Conservation (phyloP, 2,329 filamentous ascomycete species). For the Colletotrichum navitas region DNA sequence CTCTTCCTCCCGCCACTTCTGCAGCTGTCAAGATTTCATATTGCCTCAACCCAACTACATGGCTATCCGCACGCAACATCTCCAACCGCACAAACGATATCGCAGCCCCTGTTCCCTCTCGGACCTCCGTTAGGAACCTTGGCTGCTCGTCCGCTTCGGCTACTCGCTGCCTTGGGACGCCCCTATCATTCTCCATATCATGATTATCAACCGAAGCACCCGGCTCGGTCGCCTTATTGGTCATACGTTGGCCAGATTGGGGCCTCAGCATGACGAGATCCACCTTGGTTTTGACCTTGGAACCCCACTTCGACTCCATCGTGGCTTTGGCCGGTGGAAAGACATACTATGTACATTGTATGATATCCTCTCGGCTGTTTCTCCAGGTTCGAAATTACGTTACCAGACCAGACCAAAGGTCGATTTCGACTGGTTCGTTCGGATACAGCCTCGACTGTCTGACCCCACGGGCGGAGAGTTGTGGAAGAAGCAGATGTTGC, state of each 20-base stretch:
- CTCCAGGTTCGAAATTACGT: conserved; percentile 4
- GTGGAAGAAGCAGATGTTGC: conserved; percentile 3
- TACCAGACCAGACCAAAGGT: not conserved
- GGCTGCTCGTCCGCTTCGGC: not conserved
- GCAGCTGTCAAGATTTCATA: conserved; percentile 31
- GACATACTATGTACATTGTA: not conserved
- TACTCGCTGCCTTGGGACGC: conserved; percentile 6
- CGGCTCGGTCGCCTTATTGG: not conserved
- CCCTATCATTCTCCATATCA: conserved; percentile 11
- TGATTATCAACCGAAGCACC: conserved; percentile 25
- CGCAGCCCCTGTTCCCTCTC: conserved; percentile 36
- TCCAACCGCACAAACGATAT: conserved; percentile 30
- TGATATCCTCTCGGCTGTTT: not conserved
- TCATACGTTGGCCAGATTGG: not conserved
- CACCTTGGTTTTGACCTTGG: not conserved
- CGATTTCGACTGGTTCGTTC: not conserved
- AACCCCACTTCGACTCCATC: not conserved
- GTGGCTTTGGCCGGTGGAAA: conserved; percentile 1
- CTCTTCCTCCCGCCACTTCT: conserved; percentile 11
- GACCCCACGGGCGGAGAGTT: not conserved
- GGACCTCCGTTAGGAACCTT: conserved; percentile 40
- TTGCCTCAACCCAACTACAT: conserved; percentile 25
- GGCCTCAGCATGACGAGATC: conserved; percentile 7
- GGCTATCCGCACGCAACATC: conserved; percentile 4
- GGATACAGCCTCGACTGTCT: not conserved